Conservation (phyloP, 176 grass and related monocot genomes). For the Chloris gayana region DNA sequence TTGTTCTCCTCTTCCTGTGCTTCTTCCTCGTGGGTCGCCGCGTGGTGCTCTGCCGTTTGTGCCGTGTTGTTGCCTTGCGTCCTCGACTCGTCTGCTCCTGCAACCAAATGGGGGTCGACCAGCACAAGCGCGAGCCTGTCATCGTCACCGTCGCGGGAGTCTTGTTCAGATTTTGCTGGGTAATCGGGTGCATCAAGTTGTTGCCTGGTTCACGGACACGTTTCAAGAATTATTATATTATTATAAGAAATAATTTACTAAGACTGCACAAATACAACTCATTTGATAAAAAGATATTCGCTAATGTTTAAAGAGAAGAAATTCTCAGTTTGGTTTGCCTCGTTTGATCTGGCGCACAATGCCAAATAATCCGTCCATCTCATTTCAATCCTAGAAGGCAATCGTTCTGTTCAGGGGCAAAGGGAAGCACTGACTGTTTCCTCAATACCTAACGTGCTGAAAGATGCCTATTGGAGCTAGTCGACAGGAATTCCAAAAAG, state of each 20-base stretch:
- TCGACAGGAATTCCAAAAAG: neutral
- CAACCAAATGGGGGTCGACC: constrained; percentile 7
- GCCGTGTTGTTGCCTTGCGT: neutral
- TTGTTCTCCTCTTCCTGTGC: constrained; percentile 6
- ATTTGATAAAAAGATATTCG: neutral
- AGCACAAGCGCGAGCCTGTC: constrained; percentile 47
- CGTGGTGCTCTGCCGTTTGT: no score
- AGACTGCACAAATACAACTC: neutral
- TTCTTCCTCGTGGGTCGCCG: constrained; percentile 2
- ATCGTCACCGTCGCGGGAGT: constrained; percentile 11
- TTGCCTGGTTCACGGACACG: constrained; percentile 9
- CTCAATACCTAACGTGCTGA: constrained; percentile 34
- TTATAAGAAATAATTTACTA: neutral
- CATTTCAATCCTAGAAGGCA: neutral
- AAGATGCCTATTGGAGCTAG: constrained; percentile 28
- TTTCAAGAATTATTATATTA: neutral
- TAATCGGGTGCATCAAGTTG: constrained; percentile 6
- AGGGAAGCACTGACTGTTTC: constrained; percentile 26
- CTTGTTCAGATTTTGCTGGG: constrained; percentile 25
- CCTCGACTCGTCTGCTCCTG: neutral
- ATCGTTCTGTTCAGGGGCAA: constrained; percentile 21
- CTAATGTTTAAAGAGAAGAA: neutral
- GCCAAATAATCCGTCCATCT: constrained; percentile 15
- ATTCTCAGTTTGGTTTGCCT: neutral
- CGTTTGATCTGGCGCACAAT: neutral